A percentile compares a stretch with the other conserved stretches of the same genome.
These are phyloP conservation scores for Spongospora subterranea DNA, from an alignment of 208 protist species.

Conservation along the genomic window DNA sequence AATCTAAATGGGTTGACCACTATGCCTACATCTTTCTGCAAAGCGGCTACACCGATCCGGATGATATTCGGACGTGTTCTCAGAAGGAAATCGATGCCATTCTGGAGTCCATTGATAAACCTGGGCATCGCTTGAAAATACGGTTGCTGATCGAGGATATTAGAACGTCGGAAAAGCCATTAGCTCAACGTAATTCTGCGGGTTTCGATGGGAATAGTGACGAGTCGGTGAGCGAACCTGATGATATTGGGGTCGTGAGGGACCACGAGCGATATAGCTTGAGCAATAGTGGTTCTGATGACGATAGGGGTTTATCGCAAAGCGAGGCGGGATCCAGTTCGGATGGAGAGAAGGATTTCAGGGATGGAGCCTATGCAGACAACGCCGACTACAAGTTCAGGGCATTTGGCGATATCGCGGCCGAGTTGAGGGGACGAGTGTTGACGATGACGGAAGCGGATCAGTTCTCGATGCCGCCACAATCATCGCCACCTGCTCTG, in stretches of 20 bases:
- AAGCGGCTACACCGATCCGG: not conserved
- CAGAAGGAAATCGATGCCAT: slow-evolving; percentile 20
- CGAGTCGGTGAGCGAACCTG: not conserved
- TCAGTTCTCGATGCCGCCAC: not conserved
- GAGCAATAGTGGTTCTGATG: too few species aligned
- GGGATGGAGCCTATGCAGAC: not conserved
- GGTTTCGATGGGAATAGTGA: not conserved
- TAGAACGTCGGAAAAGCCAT: too few species aligned
- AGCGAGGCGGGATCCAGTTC: not conserved
- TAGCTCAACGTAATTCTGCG: too few species aligned
- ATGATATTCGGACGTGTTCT: not conserved
- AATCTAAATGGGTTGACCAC: not conserved
- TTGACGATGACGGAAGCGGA: not conserved
- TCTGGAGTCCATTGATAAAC: not conserved
- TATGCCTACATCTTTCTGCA: slow-evolving; percentile 3
- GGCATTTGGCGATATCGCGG: not conserved
- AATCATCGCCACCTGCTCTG: not conserved
- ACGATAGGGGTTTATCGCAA: too few species aligned
- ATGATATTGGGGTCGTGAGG: not conserved
- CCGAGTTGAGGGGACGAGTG: not conserved
- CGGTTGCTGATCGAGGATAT: not conserved
- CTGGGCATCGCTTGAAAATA: slow-evolving; percentile 14
- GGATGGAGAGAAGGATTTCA: not conserved
- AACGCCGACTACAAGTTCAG: not conserved
- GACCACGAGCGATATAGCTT: not conserved